These are phyloP conservation scores for Francoa sonchifolia DNA, from an alignment of 441 rosid genomes.

Conservation along the genomic window DNA sequence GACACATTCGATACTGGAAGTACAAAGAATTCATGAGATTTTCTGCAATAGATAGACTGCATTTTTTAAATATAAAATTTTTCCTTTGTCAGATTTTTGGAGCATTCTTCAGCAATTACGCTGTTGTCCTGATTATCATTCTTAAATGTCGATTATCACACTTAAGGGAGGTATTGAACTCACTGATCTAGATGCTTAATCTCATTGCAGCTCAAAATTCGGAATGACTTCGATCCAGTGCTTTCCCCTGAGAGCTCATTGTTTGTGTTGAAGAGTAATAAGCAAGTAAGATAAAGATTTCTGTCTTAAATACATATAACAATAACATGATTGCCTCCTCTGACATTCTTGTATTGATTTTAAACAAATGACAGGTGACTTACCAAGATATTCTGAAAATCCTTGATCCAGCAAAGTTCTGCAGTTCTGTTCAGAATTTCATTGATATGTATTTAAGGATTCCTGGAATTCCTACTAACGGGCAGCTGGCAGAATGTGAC, in stretches of 20 bases:
- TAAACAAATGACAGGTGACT: slow-evolving; percentile 45
- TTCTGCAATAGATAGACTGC: no score
- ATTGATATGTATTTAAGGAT: slow-evolving; percentile 82
- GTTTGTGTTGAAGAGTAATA: slow-evolving; percentile 90
- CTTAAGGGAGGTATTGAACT: slow-evolving; percentile 8
- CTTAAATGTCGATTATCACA: not conserved
- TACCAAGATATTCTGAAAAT: slow-evolving; percentile 80
- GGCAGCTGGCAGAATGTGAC: slow-evolving; percentile 76
- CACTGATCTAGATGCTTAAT: slow-evolving; percentile 9
- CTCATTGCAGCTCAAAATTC: slow-evolving; percentile 74
- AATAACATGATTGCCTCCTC: slow-evolving; percentile 17
- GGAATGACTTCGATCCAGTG: slow-evolving; percentile 99
- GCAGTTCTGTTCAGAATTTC: slow-evolving; percentile 91
- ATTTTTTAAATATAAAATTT: no score
- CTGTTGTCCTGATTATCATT: not conserved
- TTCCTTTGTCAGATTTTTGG: not conserved
- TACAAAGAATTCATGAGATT: no score
- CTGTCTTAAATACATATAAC: slow-evolving; percentile 5
- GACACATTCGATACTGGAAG: no score
- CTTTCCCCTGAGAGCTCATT: slow-evolving; percentile 99
- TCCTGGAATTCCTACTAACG: slow-evolving; percentile 75
- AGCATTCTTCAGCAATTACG: slow-evolving; percentile 4
- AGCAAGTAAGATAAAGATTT: slow-evolving; percentile 48
- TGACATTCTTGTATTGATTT: slow-evolving; percentile 9
- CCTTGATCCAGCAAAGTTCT: slow-evolving; percentile 67